Evolutionary conservation across 2,329 filamentous ascomycete species (phyloP).

Genomic region (Talaromyces verruculosus): DNA sequence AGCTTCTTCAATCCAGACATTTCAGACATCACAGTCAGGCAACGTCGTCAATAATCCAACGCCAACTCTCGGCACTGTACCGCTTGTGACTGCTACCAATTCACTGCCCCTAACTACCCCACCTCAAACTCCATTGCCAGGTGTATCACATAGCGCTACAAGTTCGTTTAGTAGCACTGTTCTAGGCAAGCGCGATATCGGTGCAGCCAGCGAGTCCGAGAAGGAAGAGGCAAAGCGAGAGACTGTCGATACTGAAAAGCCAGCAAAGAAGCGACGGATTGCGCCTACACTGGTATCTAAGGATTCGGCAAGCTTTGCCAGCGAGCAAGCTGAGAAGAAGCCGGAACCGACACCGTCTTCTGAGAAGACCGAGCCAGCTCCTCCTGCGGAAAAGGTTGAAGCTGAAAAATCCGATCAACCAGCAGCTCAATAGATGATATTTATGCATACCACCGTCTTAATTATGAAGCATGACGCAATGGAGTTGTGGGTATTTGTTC

Average conservation of each 20-base stretch:
- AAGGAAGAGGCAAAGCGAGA: conserved; percentile 41
- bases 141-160: conserved; percentile 54
- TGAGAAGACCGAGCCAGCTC: neutral
- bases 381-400: neutral
- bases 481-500: neutral
- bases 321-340: neutral
- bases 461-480: conserved; percentile 17
- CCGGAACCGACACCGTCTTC: neutral
- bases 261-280: conserved; percentile 68
- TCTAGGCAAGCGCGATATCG: conserved; percentile 52
- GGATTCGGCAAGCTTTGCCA: conserved; percentile 4
- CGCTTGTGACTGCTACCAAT: conserved; percentile 71
- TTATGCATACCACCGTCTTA: neutral
- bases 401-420: neutral
- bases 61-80: conserved; percentile 73
- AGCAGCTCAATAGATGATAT: conserved; percentile 7
- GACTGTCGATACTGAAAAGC: conserved; percentile 34
- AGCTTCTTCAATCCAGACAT: conserved; percentile 66
- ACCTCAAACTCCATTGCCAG: conserved; percentile 73
- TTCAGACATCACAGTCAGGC: conserved; percentile 52
- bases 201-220: conserved; percentile 44
- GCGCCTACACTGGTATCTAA: conserved; percentile 63
- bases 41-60: conserved; percentile 72
- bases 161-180: conserved; percentile 56
- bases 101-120: conserved; percentile 83